These are phyloP conservation scores for Biscutella laevigata DNA, from an alignment of 441 rosid genomes.

Conservation along the genomic window DNA sequence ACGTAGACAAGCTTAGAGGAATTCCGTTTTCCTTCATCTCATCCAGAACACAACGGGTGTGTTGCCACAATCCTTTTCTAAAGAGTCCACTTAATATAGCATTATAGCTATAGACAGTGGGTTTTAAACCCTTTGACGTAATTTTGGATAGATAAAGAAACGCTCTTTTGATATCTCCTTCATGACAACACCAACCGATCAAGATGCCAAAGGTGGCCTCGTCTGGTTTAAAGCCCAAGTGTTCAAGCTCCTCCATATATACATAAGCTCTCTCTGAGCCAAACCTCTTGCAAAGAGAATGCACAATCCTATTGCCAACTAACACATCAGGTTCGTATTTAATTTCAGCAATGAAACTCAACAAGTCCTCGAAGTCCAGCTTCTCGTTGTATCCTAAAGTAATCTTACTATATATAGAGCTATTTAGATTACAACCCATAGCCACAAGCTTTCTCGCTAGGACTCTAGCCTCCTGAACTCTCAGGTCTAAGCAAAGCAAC, in stretches of 20 bases:
- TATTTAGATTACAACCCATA: conserved; percentile 40
- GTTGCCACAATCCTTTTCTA: conserved; percentile 46
- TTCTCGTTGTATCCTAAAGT: conserved; percentile 55
- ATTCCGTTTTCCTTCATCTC: conserved; percentile 49
- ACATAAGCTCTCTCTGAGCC: conserved; percentile 48
- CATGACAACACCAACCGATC: conserved; percentile 57
- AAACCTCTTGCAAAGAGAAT: conserved; percentile 39
- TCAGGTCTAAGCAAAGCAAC: conserved; percentile 52
- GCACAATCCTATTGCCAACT: conserved; percentile 53
- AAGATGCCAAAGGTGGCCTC: conserved; percentile 60
- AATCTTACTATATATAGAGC: conserved; percentile 37
- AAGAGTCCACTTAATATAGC: conserved; percentile 53
- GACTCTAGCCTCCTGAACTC: conserved; percentile 56
- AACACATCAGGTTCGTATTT: conserved; percentile 36
- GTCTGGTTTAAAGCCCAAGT: conserved; percentile 49
- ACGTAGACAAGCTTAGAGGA: conserved; percentile 38
- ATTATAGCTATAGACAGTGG: conserved; percentile 33
- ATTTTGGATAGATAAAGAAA: conserved; percentile 47
- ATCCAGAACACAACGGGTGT: conserved; percentile 37
- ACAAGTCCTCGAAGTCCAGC: conserved; percentile 64
- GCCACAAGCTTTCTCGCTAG: conserved; percentile 44
- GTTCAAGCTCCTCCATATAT: conserved; percentile 49
- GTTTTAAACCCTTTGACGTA: conserved; percentile 45
- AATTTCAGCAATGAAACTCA: conserved; percentile 42
- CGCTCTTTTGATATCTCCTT: conserved; percentile 45